phyloP scores from a whole-genome alignment of 2,329 filamentous ascomycete genomes.

The Exophiala spinifera region DNA sequence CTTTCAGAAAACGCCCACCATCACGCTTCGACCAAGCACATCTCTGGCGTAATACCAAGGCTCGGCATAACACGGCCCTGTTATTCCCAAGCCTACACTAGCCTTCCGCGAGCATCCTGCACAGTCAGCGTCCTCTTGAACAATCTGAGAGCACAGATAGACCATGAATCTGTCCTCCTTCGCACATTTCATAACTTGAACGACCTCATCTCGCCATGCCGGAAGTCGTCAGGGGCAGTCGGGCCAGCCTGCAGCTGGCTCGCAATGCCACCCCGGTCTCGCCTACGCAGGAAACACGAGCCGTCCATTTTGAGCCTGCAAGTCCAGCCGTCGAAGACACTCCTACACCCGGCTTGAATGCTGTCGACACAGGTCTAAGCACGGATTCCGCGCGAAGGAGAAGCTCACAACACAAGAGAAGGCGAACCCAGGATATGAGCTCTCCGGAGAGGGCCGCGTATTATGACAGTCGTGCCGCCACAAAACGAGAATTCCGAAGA shows the following conservation, averaged over 20 bases:
- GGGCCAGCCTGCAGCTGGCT: conserved; percentile 21
- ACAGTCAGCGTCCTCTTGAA: background rate
- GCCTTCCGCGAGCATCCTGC: conserved; percentile 1
- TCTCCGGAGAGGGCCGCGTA: conserved; percentile 26
- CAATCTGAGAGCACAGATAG: background rate
- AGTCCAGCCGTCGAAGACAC: conserved; percentile 12
- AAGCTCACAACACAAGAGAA: conserved; percentile 16
- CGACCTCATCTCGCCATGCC: conserved; percentile 21
- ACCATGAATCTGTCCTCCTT: background rate
- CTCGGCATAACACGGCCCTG: background rate
- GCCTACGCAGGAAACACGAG: conserved; percentile 15
- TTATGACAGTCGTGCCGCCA: conserved; percentile 31
- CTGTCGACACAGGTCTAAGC: conserved; percentile 17
- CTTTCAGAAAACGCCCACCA: background rate
- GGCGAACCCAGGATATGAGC: conserved; percentile 13
- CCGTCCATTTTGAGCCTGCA: conserved; percentile 20
- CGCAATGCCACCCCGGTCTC: conserved; percentile 8
- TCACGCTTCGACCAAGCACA: background rate
- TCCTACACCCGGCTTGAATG: conserved; percentile 9
- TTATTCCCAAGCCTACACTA: background rate
- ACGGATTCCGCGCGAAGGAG: conserved; percentile 16
- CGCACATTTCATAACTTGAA: background rate
- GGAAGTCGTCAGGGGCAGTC: conserved; percentile 28
- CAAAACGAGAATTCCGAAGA: conserved; percentile 29
- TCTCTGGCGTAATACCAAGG: background rate